Conservation (phyloP, 768 basidiomycete species). For the Lentinula guzmanii region DNA sequence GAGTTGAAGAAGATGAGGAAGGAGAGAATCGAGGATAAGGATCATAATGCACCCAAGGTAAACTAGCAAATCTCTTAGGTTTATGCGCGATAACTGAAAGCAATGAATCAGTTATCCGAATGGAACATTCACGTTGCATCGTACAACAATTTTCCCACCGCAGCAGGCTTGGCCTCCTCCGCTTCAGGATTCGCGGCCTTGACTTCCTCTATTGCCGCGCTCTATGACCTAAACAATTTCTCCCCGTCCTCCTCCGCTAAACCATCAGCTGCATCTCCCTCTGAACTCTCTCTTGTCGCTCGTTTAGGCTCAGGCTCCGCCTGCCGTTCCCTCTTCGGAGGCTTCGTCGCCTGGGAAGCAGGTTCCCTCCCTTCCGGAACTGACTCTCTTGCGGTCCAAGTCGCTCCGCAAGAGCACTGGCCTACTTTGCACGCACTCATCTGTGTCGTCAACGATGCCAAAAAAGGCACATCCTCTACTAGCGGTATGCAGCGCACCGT, state of each 20-base stretch:
- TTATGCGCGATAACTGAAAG: conserved; percentile 6
- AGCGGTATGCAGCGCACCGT: conserved; percentile 98
- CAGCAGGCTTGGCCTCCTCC: conserved; percentile 95
- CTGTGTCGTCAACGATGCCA: conserved; percentile 92
- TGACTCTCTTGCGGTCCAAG: conserved; percentile 84
- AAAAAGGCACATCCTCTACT: conserved; percentile 94
- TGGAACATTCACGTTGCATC: conserved; percentile 86
- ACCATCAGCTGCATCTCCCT: conserved; percentile 54
- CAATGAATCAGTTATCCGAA: conserved; percentile 48
- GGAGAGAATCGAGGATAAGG: conserved; percentile 63
- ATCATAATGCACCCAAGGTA: conserved; percentile 64
- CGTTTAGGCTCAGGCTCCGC: conserved; percentile 98
- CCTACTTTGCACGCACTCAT: conserved; percentile 95
- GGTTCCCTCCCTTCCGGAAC: conserved; percentile 61
- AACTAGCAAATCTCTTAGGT: neutral
- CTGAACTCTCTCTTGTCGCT: conserved; percentile 86
- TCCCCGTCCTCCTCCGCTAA: neutral
- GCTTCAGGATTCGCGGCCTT: conserved; percentile 97
- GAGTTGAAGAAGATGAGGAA: conserved; percentile 81
- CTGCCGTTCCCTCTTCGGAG: conserved; percentile 95
- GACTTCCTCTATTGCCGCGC: conserved; percentile 78
- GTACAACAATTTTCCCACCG: conserved; percentile 98
- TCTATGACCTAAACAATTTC: conserved; percentile 57
- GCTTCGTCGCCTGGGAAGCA: conserved; percentile 94
- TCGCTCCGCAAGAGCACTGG: conserved; percentile 87